Conservation (phyloP, 306 rosid genomes). For the Cicer judaicum region DNA sequence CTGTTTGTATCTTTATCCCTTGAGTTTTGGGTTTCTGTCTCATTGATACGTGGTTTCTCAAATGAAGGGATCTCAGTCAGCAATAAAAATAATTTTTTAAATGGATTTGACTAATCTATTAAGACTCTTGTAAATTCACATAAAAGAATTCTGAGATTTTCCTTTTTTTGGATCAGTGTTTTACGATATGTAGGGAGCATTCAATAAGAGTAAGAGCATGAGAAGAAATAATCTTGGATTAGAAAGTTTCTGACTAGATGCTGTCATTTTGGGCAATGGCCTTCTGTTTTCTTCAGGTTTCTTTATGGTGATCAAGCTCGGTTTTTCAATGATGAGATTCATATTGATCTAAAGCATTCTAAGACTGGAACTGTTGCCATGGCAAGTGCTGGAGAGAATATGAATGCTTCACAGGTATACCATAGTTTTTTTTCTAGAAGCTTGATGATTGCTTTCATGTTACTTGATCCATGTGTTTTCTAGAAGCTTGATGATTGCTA, state of each 20-base stretch:
- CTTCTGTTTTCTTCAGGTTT: slow-evolving; percentile 57
- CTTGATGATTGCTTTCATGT: slow-evolving; percentile 26
- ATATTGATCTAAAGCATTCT: slow-evolving; percentile 88
- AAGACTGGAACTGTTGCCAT: slow-evolving; percentile 88
- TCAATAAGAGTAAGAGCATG: neutral
- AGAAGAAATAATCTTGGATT: slow-evolving; percentile 8
- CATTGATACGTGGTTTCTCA: neutral
- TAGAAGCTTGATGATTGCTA: slow-evolving; percentile 25
- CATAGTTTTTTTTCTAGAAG: slow-evolving; percentile 21
- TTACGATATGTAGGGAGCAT: neutral
- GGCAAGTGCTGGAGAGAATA: slow-evolving; percentile 98
- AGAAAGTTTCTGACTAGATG: neutral
- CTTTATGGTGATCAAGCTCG: slow-evolving; percentile 97
- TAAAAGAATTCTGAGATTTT: neutral
- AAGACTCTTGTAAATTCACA: neutral
- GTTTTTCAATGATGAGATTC: slow-evolving; percentile 84
- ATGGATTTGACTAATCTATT: neutral
- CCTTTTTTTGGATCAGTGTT: neutral
- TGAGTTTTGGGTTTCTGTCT: neutral
- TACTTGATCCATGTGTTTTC: neutral
- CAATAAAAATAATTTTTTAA: neutral
- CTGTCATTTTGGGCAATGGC: slow-evolving; percentile 14
- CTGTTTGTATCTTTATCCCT: neutral
- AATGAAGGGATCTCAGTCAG: neutral
- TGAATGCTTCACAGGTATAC: slow-evolving; percentile 94